These are phyloP conservation scores for Handroanthus guayacan DNA, from an alignment of 257 asterid species.

Conservation along the genomic window DNA sequence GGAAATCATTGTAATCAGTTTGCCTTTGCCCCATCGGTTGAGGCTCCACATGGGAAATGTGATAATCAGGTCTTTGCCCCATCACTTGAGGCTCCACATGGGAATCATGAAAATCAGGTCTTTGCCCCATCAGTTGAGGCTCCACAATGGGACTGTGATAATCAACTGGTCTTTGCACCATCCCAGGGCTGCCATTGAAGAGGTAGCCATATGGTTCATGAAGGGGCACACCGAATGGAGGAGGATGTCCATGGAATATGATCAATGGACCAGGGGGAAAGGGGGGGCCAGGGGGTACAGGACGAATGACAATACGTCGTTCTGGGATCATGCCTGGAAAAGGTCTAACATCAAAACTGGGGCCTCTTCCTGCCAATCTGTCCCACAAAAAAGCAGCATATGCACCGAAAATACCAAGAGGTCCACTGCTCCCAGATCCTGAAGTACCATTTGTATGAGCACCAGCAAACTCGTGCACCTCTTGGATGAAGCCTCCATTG, in stretches of 20 bases:
- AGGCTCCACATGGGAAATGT: neutral
- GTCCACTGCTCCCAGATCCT: neutral
- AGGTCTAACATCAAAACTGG: slow-evolving; percentile 53
- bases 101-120: slow-evolving; percentile 30
- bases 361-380: slow-evolving; percentile 58
- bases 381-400: slow-evolving; percentile 57
- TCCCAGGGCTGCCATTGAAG: slow-evolving; percentile 43
- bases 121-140: neutral
- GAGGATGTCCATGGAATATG: slow-evolving; percentile 52
- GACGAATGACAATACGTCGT: slow-evolving; percentile 38
- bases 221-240: slow-evolving; percentile 30
- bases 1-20: slow-evolving; percentile 31
- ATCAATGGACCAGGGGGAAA: slow-evolving; percentile 45
- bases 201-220: slow-evolving; percentile 45
- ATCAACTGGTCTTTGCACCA: slow-evolving; percentile 46
- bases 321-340: slow-evolving; percentile 50
- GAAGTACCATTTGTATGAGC: slow-evolving; percentile 34
- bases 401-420: slow-evolving; percentile 45
- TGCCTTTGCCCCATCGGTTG: too few species aligned
- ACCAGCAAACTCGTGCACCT: slow-evolving; percentile 36
- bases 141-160: slow-evolving; percentile 41
- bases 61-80: slow-evolving; percentile 45
- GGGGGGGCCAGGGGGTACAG: neutral
- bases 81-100: slow-evolving; percentile 49
- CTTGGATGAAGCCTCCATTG: slow-evolving; percentile 55